These are phyloP conservation scores for Liquidambar formosana DNA, from an alignment of 164 flowering plant species.

Conservation along the genomic window DNA sequence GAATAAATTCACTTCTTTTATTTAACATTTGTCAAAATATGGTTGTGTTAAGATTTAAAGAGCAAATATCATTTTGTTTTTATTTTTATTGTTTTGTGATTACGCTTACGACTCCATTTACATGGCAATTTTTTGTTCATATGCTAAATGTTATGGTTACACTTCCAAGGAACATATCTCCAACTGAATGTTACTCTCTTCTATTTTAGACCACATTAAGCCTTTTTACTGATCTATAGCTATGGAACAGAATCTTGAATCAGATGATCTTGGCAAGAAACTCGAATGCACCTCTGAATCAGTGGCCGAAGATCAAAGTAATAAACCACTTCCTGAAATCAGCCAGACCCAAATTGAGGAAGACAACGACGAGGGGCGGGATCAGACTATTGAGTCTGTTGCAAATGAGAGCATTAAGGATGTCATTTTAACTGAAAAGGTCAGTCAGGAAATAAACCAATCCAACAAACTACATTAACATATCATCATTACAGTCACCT, in stretches of 20 bases:
- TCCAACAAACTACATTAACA: background rate
- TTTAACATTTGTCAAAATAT: background rate
- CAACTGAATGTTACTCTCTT: no score
- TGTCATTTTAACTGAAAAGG: slow-evolving; percentile 23
- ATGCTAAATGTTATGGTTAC: background rate
- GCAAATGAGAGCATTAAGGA: slow-evolving; percentile 19
- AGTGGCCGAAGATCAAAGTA: slow-evolving; percentile 12
- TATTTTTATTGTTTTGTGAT: background rate
- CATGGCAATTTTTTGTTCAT: background rate
- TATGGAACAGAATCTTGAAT: slow-evolving; percentile 23
- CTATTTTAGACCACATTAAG: background rate
- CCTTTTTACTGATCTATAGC: slow-evolving; percentile 10
- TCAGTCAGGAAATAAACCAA: slow-evolving; percentile 14
- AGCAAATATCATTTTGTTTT: background rate
- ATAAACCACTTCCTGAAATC: slow-evolving; percentile 7
- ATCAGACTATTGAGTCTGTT: slow-evolving; percentile 9
- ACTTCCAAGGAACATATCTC: background rate
- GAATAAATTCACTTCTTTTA: background rate
- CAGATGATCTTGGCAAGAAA: slow-evolving; percentile 13
- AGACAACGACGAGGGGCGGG: slow-evolving; percentile 10
- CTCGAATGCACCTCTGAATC: slow-evolving; percentile 15
- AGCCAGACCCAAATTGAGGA: slow-evolving; percentile 7
- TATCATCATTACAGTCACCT: background rate
- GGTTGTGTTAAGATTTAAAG: background rate
- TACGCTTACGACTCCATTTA: background rate